Conservation (phyloP, 2,329 filamentous ascomycete species). For the Byssochlamys sp. region DNA sequence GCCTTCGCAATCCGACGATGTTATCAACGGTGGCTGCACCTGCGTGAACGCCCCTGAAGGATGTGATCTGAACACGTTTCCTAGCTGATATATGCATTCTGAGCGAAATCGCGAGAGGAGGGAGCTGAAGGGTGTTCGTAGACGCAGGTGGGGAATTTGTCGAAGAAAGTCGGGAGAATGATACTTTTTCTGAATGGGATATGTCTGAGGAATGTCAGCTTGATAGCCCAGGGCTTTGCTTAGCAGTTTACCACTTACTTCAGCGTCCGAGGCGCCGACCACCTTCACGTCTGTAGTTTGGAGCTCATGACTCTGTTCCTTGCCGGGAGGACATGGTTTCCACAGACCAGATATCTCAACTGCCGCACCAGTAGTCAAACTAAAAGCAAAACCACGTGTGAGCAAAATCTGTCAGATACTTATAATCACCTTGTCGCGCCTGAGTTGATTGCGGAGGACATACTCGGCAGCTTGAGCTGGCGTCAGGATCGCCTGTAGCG, state of each 20-base stretch:
- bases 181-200: slow-evolving; percentile 93
- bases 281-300: slow-evolving; percentile 60
- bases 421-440: background rate
- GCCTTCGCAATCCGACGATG: slow-evolving; percentile 93
- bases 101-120: slow-evolving; percentile 75
- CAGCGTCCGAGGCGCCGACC: slow-evolving; percentile 67
- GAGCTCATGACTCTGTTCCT: slow-evolving; percentile 68
- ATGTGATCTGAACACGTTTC: slow-evolving; percentile 59
- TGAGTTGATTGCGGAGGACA: slow-evolving; percentile 23
- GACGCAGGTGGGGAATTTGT: slow-evolving; percentile 74
- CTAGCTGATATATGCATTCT: slow-evolving; percentile 62
- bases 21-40: slow-evolving; percentile 86
- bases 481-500: slow-evolving; percentile 71
- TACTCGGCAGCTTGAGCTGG: slow-evolving; percentile 65
- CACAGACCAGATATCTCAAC: slow-evolving; percentile 70
- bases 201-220: slow-evolving; percentile 50
- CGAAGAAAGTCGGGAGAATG: slow-evolving; percentile 82
- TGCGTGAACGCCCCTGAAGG: slow-evolving; percentile 53
- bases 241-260: slow-evolving; percentile 47
- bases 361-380: slow-evolving; percentile 71
- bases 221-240: background rate
- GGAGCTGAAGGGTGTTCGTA: slow-evolving; percentile 71
- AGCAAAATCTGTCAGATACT: background rate
- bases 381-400: slow-evolving; percentile 30
- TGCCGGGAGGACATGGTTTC: slow-evolving; percentile 57